Percentiles rank a stretch among this genome's conserved stretches.
phyloP scores from a whole-genome alignment of 164 flowering plant genomes.

The Annona squamosa region DNA sequence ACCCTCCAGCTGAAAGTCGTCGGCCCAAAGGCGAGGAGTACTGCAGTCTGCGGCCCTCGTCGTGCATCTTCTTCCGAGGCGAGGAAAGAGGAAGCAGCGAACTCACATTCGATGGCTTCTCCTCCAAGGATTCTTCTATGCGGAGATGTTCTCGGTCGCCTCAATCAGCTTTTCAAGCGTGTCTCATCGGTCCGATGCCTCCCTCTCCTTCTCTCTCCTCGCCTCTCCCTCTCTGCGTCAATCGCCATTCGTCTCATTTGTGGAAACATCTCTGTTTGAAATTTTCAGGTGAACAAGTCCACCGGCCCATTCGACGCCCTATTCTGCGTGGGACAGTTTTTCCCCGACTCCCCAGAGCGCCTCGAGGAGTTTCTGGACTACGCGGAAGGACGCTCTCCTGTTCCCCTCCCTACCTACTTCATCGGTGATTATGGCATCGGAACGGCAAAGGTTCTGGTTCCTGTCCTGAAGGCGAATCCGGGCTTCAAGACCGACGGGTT shows the following conservation, averaged over 20 bases:
- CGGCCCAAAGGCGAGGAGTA: no score
- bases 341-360: constrained; percentile 64
- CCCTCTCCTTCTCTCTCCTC: constrained; percentile 16
- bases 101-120: constrained; percentile 23
- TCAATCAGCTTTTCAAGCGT: constrained; percentile 80
- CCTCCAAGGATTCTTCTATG: constrained; percentile 78
- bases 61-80: no score
- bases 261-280: not conserved
- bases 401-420: constrained; percentile 86
- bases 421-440: constrained; percentile 86
- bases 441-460: constrained; percentile 47
- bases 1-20: no score
- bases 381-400: constrained; percentile 44
- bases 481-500: constrained; percentile 90
- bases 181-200: constrained; percentile 44
- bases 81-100: no score
- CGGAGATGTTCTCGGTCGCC: constrained; percentile 87
- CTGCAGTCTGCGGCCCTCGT: no score
- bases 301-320: constrained; percentile 87
- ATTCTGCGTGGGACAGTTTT: constrained; percentile 93
- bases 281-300: constrained; percentile 71
- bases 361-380: constrained; percentile 54
- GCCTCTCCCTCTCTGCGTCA: not conserved
- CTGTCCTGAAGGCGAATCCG: constrained; percentile 39
- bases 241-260: not conserved